Conservation (phyloP, 306 rosid genomes). For the Sindora glabra region DNA sequence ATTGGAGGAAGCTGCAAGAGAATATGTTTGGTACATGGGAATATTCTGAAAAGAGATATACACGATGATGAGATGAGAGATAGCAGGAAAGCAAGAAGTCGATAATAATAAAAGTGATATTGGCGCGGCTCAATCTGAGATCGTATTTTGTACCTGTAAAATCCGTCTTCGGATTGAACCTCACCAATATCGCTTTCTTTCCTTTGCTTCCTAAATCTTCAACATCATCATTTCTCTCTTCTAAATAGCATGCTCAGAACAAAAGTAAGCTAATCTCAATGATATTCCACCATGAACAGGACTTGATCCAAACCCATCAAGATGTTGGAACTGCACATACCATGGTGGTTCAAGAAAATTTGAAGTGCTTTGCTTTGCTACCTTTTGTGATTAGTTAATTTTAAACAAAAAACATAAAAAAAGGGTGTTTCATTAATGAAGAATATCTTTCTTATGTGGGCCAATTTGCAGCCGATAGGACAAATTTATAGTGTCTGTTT, state of each 20-base stretch:
- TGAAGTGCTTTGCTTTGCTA: no score
- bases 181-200: constrained; percentile 99
- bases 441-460: constrained; percentile 35
- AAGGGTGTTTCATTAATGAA: constrained; percentile 37
- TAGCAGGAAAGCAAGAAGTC: constrained; percentile 22
- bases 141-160: constrained; percentile 69
- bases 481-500: no score
- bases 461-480: constrained; percentile 56
- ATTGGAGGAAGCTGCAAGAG: constrained; percentile 1
- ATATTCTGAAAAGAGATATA: constrained; percentile 15
- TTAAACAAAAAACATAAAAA: constrained; percentile 37
- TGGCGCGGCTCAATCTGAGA: constrained; percentile 99
- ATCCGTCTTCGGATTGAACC: constrained; percentile 99
- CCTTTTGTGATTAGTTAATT: no score
- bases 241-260: neutral
- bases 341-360: no score
- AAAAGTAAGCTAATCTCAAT: no score
- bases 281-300: constrained; percentile 15
- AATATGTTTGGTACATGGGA: neutral
- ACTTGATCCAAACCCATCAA: constrained; percentile 19
- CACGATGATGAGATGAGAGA: constrained; percentile 18
- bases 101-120: constrained; percentile 70
- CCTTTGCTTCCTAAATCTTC: constrained; percentile 32
- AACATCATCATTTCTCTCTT: constrained; percentile 8
- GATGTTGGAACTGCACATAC: no score